Conservation (phyloP, 257 asterid genomes). For the Gentiana macrophylla region DNA sequence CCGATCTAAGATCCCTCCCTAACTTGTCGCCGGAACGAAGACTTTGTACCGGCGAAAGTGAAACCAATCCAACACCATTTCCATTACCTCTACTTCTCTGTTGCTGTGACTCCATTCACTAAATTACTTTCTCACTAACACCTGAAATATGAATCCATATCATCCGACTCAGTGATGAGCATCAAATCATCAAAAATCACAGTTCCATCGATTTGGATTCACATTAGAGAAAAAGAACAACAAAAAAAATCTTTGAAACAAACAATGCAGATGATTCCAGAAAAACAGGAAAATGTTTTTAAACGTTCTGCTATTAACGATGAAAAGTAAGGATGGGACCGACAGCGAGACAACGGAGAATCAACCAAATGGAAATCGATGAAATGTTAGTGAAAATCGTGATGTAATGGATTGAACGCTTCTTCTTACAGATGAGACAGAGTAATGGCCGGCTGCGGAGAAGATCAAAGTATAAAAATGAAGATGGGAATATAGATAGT, state of each 20-base stretch:
- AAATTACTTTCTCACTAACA: slow-evolving; percentile 3
- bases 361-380: background rate
- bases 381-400: too few relatives aligned
- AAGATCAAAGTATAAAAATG: slow-evolving; percentile 13
- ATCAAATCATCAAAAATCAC: slow-evolving; percentile 8
- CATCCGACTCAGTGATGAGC: slow-evolving; percentile 3
- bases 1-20: slow-evolving; percentile 82
- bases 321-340: too few relatives aligned
- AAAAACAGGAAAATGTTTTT: too few relatives aligned
- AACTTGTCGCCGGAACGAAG: slow-evolving; percentile 74
- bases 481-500: slow-evolving; percentile 9
- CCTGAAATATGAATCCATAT: background rate
- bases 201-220: too few relatives aligned
- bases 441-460: slow-evolving; percentile 37
- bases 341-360: background rate
- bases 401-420: too few relatives aligned
- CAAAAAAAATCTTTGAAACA: background rate
- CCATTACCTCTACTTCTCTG: slow-evolving; percentile 42
- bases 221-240: too few relatives aligned
- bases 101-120: slow-evolving; percentile 52
- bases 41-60: slow-evolving; percentile 36
- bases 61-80: slow-evolving; percentile 3
- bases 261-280: background rate
- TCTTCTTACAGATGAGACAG: slow-evolving; percentile 19
- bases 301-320: too few relatives aligned